Evolutionary conservation across 1,284 basidiomycete species (phyloP).

Genomic region (Fomitopsis palustris): DNA sequence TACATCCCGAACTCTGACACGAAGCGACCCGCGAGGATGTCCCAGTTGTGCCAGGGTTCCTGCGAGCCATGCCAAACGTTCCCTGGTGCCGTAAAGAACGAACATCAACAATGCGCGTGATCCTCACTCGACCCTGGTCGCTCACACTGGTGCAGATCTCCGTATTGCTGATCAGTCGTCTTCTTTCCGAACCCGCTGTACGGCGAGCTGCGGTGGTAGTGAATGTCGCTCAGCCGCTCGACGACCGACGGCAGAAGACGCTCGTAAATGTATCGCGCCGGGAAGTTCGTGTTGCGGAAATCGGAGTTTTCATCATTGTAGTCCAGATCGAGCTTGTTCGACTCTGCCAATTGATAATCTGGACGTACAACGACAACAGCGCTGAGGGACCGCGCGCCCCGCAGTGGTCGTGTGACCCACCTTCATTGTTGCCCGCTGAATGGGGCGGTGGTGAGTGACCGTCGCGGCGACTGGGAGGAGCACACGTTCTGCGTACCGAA

Average conservation of each 20-base stretch:
- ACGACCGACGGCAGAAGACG: conserved; percentile 75
- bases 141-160: conserved; percentile 85
- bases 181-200: conserved; percentile 79
- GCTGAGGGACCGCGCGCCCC: not conserved
- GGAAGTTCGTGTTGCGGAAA: conserved; percentile 81
- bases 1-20: conserved; percentile 89
- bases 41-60: conserved; percentile 90
- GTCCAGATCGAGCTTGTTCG: conserved; percentile 70
- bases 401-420: conserved; percentile 29
- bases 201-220: conserved; percentile 83
- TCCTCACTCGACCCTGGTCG: conserved; percentile 5
- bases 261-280: conserved; percentile 87
- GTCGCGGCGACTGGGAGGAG: not conserved
- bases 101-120: conserved; percentile 8
- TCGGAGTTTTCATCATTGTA: conserved; percentile 80
- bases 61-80: conserved; percentile 91
- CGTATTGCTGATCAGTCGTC: conserved; percentile 72
- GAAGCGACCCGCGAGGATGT: conserved; percentile 79
- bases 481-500: conserved; percentile 49
- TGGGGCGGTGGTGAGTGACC: not conserved
- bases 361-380: not conserved
- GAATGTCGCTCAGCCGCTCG: conserved; percentile 55
- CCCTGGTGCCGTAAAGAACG: conserved; percentile 40
- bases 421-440: conserved; percentile 86
- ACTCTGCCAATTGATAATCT: conserved; percentile 85